Percentiles rank a stretch among this genome's conserved stretches.
Evolutionary conservation across 768 basidiomycete species (phyloP).

Genomic region (Leucosporidium yakuticum): DNA sequence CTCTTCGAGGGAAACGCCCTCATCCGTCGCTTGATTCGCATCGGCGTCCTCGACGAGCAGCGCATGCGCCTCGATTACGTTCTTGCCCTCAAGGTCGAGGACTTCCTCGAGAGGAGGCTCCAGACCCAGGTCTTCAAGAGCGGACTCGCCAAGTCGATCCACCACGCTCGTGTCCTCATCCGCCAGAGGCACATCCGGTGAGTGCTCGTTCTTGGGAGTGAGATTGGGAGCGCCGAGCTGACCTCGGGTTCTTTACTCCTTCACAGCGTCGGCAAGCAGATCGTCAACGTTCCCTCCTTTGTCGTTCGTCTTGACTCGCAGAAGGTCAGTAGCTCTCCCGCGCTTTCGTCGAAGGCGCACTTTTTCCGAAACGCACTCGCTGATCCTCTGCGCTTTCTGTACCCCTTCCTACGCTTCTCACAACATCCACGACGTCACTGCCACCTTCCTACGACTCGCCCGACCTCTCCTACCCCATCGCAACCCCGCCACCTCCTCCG

Average conservation of each 20-base stretch:
- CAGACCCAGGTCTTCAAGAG: conserved; percentile 99
- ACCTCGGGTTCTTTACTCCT: background rate
- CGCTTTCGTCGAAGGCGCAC: background rate
- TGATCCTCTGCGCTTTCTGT: conserved; percentile 2
- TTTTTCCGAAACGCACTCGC: background rate
- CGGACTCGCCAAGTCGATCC: conserved; percentile 94
- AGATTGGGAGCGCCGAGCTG: background rate
- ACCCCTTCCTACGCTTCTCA: background rate
- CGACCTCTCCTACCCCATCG: background rate
- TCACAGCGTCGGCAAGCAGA: conserved; percentile 88
- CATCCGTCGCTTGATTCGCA: conserved; percentile 83
- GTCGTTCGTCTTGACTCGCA: conserved; percentile 98
- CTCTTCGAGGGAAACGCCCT: conserved; percentile 94
- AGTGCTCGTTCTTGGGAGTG: conserved; percentile 40
- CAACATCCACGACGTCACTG: background rate
- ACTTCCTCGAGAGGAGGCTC: conserved; percentile 98
- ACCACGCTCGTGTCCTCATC: conserved; percentile 97
- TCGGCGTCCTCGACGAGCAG: conserved; percentile 97
- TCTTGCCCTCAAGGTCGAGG: conserved; percentile 96
- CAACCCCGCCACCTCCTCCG: background rate
- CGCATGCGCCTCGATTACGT: conserved; percentile 99
- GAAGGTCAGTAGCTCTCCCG: conserved; percentile 51
- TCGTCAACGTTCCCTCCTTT: conserved; percentile 97
- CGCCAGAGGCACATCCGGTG: conserved; percentile 97
- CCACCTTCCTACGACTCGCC: background rate